Evolutionary conservation across 805 yeast genomes (phyloP).

Genomic region (Candida gorgasii): DNA sequence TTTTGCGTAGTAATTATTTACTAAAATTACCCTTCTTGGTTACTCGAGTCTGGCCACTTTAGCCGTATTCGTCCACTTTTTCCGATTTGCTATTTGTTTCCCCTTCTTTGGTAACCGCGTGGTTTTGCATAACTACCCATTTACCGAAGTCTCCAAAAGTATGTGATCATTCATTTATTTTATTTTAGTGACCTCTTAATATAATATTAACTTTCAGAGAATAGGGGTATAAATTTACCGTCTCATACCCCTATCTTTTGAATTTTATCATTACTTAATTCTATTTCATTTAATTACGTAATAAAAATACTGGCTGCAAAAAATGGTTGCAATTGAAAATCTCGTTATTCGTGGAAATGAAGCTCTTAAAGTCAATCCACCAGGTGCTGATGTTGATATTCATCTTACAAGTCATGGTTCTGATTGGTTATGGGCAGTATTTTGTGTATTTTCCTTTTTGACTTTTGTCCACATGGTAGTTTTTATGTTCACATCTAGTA

Average conservation of each 20-base stretch:
- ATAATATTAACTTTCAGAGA: not conserved
- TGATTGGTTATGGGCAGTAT: conserved; percentile 68
- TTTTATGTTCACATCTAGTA: conserved; percentile 25
- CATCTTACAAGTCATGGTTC: conserved; percentile 60
- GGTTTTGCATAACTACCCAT: conserved; percentile 1
- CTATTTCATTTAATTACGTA: not conserved
- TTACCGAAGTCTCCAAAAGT: conserved; percentile 2
- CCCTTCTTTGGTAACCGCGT: not conserved
- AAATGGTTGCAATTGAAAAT: conserved; percentile 11
- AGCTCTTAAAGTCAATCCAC: conserved; percentile 46
- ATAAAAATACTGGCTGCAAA: conserved; percentile 11
- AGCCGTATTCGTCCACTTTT: conserved; percentile 51
- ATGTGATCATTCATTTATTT: not conserved
- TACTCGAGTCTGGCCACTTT: not conserved
- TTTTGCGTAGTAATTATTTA: not conserved
- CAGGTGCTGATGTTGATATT: conserved; percentile 42
- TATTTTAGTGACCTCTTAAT: not conserved
- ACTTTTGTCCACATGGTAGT: conserved; percentile 28
- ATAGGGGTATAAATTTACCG: conserved; percentile 9
- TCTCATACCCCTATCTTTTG: conserved; percentile 5
- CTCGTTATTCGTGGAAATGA: conserved; percentile 26
- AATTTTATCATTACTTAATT: not conserved
- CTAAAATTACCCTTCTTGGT: not conserved
- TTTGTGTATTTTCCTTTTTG: conserved; percentile 46
- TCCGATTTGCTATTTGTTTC: not conserved